Percentiles rank a stretch among this genome's conserved stretches.
Evolutionary conservation across 495 filamentous ascomycete species (phyloP).

Genomic region (Xylaria nigripes): DNA sequence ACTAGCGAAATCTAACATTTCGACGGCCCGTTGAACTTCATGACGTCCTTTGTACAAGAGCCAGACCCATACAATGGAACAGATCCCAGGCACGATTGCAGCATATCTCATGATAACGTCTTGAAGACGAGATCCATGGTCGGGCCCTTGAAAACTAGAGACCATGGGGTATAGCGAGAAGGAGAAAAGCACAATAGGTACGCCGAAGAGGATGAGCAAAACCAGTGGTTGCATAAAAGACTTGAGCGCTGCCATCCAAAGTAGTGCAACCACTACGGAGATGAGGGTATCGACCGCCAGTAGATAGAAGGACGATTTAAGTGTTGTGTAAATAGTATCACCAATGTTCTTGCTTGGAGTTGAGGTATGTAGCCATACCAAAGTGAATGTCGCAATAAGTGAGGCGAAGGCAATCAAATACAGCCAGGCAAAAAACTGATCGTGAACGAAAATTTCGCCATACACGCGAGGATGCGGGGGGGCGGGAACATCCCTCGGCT

Average conservation of each 20-base stretch:
- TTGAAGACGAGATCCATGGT: constrained; percentile 64
- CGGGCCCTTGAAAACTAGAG: constrained; percentile 71
- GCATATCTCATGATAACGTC: constrained; percentile 86
- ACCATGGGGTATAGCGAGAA: constrained; percentile 89
- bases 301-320: constrained; percentile 79
- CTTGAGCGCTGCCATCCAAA: constrained; percentile 84
- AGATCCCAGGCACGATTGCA: constrained; percentile 63
- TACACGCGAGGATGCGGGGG: constrained; percentile 25
- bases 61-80: constrained; percentile 73
- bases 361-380: constrained; percentile 82
- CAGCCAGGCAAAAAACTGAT: constrained; percentile 84
- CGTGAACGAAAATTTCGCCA: constrained; percentile 54
- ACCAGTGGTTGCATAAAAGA: constrained; percentile 78
- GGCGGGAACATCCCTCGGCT: constrained; percentile 16
- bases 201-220: constrained; percentile 66
- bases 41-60: constrained; percentile 70
- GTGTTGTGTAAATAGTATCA: constrained; percentile 87
- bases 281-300: constrained; percentile 85
- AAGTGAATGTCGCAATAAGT: constrained; percentile 75
- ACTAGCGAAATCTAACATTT: constrained; percentile 84
- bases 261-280: constrained; percentile 73
- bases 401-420: constrained; percentile 78
- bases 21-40: constrained; percentile 68
- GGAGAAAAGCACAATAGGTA: constrained; percentile 75
- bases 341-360: constrained; percentile 56